Evolutionary conservation across 371 early-diverging fungal species (phyloP).

Genomic region (Mucor velutinosus): DNA sequence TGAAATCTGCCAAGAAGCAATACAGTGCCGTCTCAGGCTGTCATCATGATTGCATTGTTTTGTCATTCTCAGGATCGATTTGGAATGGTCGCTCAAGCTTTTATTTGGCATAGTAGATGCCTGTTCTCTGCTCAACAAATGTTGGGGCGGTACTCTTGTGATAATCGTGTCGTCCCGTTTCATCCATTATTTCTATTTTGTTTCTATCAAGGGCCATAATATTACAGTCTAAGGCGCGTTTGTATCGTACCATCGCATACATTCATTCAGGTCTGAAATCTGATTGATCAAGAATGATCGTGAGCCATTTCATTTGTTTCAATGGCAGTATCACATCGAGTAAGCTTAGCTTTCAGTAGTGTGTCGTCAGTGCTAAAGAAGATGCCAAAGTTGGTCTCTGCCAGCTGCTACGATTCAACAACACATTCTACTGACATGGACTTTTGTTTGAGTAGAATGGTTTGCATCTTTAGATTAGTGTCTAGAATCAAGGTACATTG

Average conservation of each 20-base stretch:
- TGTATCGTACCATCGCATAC: background rate
- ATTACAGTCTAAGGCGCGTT: background rate
- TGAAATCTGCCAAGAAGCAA: background rate
- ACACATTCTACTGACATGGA: too few relatives aligned
- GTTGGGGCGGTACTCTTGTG: background rate
- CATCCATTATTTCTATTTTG: background rate
- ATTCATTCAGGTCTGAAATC: too few relatives aligned
- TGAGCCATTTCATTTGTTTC: too few relatives aligned
- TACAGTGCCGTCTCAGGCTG: background rate
- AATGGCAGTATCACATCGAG: too few relatives aligned
- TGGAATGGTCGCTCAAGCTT: background rate
- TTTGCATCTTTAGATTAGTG: too few relatives aligned
- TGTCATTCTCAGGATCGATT: background rate
- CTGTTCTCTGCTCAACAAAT: background rate
- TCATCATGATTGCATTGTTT: background rate
- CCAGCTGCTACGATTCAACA: background rate
- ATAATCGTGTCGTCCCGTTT: background rate
- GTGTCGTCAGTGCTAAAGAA: background rate
- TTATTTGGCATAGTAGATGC: background rate
- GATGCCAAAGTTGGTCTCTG: background rate
- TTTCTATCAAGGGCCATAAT: background rate
- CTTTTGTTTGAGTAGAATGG: background rate
- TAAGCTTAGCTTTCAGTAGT: too few relatives aligned
- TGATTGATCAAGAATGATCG: too few relatives aligned
- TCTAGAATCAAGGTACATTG: too few relatives aligned